Evolutionary conservation across 768 basidiomycete species (phyloP).

Genomic region (Boletales sp.): DNA sequence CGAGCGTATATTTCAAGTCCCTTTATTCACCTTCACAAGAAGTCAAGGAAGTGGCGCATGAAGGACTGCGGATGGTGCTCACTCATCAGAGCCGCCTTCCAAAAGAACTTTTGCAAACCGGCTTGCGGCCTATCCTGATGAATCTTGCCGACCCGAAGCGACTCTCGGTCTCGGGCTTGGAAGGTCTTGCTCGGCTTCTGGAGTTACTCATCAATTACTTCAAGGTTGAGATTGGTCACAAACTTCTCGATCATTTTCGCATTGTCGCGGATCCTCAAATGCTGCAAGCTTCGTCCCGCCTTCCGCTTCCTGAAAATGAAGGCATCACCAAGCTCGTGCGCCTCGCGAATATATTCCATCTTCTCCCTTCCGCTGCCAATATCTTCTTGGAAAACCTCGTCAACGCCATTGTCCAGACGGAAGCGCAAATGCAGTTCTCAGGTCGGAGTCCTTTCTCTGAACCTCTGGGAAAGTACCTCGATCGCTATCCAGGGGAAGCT

Average conservation of each 20-base stretch:
- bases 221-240: constrained; percentile 98
- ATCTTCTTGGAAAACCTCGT: constrained; percentile 89
- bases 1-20: constrained; percentile 96
- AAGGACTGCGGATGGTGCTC: constrained; percentile 86
- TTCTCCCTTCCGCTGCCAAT: constrained; percentile 89
- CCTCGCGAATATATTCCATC: constrained; percentile 96
- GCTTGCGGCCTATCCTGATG: constrained; percentile 94
- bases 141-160: constrained; percentile 96
- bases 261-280: constrained; percentile 88
- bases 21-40: constrained; percentile 88
- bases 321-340: constrained; percentile 90
- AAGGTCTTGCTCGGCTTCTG: constrained; percentile 89
- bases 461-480: constrained; percentile 85
- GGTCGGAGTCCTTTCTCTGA: constrained; percentile 89
- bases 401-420: constrained; percentile 85
- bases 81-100: constrained; percentile 88
- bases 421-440: constrained; percentile 88
- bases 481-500: constrained; percentile 85
- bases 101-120: constrained; percentile 92
- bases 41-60: constrained; percentile 93
- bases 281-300: constrained; percentile 72
- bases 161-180: constrained; percentile 85
- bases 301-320: constrained; percentile 83
- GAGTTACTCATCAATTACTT: constrained; percentile 98
- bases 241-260: constrained; percentile 94